Percentiles rank a stretch among this genome's conserved stretches.
Conservation (phyloP, 2,329 filamentous ascomycete genomes). For the Aureobasidium mangrovei region DNA sequence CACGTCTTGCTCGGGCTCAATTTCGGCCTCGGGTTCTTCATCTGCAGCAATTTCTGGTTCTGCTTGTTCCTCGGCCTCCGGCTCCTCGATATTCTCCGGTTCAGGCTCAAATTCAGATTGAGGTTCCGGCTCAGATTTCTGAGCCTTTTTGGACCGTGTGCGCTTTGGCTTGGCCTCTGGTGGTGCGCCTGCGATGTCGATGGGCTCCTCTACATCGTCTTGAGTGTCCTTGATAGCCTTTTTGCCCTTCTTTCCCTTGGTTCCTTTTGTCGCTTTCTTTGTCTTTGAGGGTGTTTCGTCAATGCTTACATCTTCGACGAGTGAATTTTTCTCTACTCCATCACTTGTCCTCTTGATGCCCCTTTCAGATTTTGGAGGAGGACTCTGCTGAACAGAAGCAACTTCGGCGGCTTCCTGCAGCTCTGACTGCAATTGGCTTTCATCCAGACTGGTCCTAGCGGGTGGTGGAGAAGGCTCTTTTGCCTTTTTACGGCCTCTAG, state of each 20-base stretch:
- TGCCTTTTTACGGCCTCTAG: constrained; percentile 12
- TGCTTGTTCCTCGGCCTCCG: constrained; percentile 44
- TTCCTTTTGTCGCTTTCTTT: constrained; percentile 16
- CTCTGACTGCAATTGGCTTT: constrained; percentile 23
- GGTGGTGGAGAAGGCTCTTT: constrained; percentile 5
- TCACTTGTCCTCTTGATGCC: constrained; percentile 33
- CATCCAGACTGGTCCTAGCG: constrained; percentile 18
- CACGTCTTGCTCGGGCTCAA: constrained; percentile 38
- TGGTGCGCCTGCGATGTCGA: not conserved
- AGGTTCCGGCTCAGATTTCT: constrained; percentile 14
- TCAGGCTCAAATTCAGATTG: constrained; percentile 18
- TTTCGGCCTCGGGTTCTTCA: constrained; percentile 32
- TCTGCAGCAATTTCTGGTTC: not conserved
- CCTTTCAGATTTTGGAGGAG: constrained; percentile 24
- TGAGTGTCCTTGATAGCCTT: constrained; percentile 16
- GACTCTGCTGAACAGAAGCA: constrained; percentile 23
- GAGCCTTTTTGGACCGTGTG: constrained; percentile 11
- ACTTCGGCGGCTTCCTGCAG: constrained; percentile 16
- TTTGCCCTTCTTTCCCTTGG: constrained; percentile 18
- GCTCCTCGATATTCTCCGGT: constrained; percentile 18
- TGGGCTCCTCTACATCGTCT: constrained; percentile 15
- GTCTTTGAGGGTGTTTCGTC: constrained; percentile 7
- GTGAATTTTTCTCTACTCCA: constrained; percentile 20
- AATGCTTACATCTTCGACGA: not conserved
- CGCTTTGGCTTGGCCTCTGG: constrained; percentile 12